Base-by-base conservation (phyloP, 257 asterid species). In the Nicotiana attenuata region DNA sequence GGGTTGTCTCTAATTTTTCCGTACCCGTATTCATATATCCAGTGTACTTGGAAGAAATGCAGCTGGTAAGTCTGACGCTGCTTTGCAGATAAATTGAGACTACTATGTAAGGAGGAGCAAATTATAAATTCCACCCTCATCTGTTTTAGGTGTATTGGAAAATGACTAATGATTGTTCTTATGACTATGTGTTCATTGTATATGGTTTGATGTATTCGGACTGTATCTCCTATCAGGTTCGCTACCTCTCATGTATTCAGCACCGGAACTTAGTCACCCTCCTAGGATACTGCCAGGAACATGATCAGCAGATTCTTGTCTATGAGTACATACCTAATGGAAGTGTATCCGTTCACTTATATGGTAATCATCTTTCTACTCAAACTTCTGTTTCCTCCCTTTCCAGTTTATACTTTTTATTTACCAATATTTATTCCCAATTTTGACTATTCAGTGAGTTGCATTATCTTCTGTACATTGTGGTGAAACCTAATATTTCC, bases 201-300 rank as follows among this genome's bases (percentile, higher is more conserved):
- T 67, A 71, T 80, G 65, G 67, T 80, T 81, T 81, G 65, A 80
- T 65, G 28, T 65, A 81, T 88, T 86, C 85, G n/a, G 80, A 71
- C 38, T 71, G 22, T 45, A 45, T 87, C 76, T 85, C 81, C 81
- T 85, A 76, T 89, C 92, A 94, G 98, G 98, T 92, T 77, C 94
- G 94, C 67, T 94, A 89, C 89, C 97, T 94, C 79, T 91, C 98
- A 65, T 91, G 94, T 76, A 94, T 94, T 83, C 97, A 89, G 82
- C 97, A 94, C 83, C 91, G 95, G 85, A 94, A 94, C 88, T 90
- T 94, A 85, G 98, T 92, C 86, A 81, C 92, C 6, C 97, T 94
- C 76, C 84, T 91, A 85, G 98, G 98, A 84, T 94, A 93, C 87
- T 94, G 98, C 90, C 98, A 94, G 92, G 97, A 94, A 90, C 89